Percentiles rank a stretch among this genome's conserved stretches.
Conservation (phyloP, 1,284 basidiomycete genomes). For the Trametes hirsuta region DNA sequence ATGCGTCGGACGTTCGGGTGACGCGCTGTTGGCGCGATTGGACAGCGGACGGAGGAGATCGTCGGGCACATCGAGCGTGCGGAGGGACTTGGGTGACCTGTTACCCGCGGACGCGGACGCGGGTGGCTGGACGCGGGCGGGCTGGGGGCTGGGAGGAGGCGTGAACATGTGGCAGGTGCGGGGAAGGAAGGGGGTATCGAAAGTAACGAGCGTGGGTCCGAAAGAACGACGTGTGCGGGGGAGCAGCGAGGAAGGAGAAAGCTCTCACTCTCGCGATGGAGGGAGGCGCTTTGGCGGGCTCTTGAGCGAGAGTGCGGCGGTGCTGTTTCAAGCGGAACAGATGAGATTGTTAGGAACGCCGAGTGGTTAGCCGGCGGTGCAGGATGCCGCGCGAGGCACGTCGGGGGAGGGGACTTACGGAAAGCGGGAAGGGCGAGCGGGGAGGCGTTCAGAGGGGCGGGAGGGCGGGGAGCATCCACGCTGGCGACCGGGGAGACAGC, state of each 20-base stretch:
- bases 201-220: constrained; percentile 28
- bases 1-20: constrained; percentile 6
- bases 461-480: too few species aligned
- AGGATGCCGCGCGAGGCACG: not conserved
- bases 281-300: constrained; percentile 9
- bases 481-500: too few species aligned
- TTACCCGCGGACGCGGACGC: constrained; percentile 8
- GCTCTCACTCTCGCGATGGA: not conserved
- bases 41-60: constrained; percentile 19
- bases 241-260: constrained; percentile 6
- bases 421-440: not conserved
- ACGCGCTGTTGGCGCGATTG: constrained; percentile 8
- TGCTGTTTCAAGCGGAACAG: constrained; percentile 19
- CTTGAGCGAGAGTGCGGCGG: constrained; percentile 9
- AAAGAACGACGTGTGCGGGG: constrained; percentile 24
- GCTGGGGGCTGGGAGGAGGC: constrained; percentile 51
- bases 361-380: not conserved
- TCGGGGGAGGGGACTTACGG: not conserved
- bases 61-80: constrained; percentile 13
- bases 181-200: constrained; percentile 13
- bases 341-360: constrained; percentile 8
- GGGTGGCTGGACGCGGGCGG: constrained; percentile 18
- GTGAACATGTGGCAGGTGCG: constrained; percentile 46
- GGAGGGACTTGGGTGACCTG: constrained; percentile 12
- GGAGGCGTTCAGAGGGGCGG: too few species aligned